These are phyloP conservation scores for Cerrena zonata DNA, from an alignment of 1,284 basidiomycete genomes.

Conservation along the genomic window DNA sequence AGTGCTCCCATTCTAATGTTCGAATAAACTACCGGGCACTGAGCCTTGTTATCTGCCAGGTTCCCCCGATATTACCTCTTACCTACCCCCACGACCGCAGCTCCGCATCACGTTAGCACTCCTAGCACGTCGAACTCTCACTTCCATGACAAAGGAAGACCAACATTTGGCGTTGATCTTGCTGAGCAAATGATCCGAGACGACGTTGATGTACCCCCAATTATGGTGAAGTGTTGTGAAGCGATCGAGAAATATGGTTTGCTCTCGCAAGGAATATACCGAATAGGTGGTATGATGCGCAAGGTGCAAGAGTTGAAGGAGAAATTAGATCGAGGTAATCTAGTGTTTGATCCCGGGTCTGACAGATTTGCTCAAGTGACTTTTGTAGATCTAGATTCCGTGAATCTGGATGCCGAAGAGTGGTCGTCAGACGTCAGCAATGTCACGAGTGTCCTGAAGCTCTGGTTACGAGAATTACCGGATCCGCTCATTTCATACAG, in stretches of 20 bases:
- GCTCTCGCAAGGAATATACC: conserved; percentile 84
- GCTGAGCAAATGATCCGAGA: conserved; percentile 89
- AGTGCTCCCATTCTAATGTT: conserved; percentile 31
- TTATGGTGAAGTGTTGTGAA: conserved; percentile 85
- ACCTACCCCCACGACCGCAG: too few species aligned
- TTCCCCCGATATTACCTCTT: conserved; percentile 46
- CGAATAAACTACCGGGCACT: conserved; percentile 5
- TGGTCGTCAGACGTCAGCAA: conserved; percentile 95
- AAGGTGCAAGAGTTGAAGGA: conserved; percentile 83
- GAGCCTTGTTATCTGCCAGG: conserved; percentile 33
- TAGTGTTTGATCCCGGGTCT: neutral
- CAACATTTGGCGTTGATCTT: conserved; percentile 88
- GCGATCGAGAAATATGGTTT: conserved; percentile 90
- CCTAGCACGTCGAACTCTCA: conserved; percentile 29
- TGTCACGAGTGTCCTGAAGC: conserved; percentile 86
- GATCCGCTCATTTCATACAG: conserved; percentile 85
- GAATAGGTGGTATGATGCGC: conserved; percentile 86
- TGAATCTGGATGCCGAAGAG: conserved; percentile 82
- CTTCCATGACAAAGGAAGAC: conserved; percentile 53
- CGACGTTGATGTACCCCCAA: conserved; percentile 80
- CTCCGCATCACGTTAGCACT: conserved; percentile 23
- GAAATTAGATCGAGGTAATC: conserved; percentile 75
- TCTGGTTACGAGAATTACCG: conserved; percentile 95
- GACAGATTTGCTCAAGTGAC: conserved; percentile 4
- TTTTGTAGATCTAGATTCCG: conserved; percentile 70